Evolutionary conservation across 768 basidiomycete genomes (phyloP), one percentile per base, ranked within the genome.

Genomic region (Phanerochaete carnosa): DNA sequence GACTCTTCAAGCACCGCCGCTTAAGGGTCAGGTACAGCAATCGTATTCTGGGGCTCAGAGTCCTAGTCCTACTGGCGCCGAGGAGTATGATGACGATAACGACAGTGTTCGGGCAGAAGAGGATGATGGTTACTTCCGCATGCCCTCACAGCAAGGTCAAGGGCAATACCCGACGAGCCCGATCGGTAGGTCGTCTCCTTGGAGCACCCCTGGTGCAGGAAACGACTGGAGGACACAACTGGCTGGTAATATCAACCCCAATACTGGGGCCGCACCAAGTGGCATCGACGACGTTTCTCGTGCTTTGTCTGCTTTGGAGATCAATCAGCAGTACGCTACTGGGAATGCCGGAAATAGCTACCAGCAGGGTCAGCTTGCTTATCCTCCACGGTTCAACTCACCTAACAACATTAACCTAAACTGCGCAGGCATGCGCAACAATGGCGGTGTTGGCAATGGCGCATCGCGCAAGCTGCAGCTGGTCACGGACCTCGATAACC

Each of bases 251-350:
- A 64, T 65, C 47, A 72, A 64, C 61, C 66, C 62, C 6, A 60
- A 70, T 55, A 77, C 67, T 62, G 63, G 60, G 1, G 26, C 57
- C 45, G 61, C 57, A 3, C 45, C 30, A 23, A 64, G 72, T 12
- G 76, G 77, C 49, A 82, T 92, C 59, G 92, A 93, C 64, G 91
- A 94, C 57, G 86, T 93, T 16, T 83, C 88, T 65, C 84, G 86
- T 45, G 92, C 89, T 19, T 76, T 93, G 26, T 86, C 88, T 16
- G 74, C 82, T 33, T 77, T 94, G 57, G 90, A 92, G 65, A 74
- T 93, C 30, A 69, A 73, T 63, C 72, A 70, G 52, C 75, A 75
- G 59, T 73, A 69, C 51, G 62, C 63, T 46, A 64, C 64, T 59
- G 68, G 69, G 53, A 57, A 73, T 60, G 71, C 64, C 11, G 58